Conservation (phyloP, 2,329 filamentous ascomycete genomes). For the Cladosporium oxysporum region DNA sequence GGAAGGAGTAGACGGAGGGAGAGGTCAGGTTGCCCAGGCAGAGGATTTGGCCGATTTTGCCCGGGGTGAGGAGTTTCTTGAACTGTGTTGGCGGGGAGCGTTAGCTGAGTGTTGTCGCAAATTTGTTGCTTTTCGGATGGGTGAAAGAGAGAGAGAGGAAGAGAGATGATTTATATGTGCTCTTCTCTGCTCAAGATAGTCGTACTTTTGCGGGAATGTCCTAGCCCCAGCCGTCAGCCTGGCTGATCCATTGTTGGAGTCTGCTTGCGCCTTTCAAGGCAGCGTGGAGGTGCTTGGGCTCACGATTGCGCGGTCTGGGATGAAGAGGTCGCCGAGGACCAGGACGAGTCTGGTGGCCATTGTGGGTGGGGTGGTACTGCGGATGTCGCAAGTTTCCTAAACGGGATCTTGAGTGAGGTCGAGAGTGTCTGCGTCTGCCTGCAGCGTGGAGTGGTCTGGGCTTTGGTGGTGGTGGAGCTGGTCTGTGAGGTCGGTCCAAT, state of each 20-base stretch:
- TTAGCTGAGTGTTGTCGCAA: slow-evolving; percentile 13
- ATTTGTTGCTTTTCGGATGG: not conserved
- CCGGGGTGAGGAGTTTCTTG: slow-evolving; percentile 60
- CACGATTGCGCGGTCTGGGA: slow-evolving; percentile 84
- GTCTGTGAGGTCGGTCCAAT: not conserved
- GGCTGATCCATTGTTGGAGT: slow-evolving; percentile 21
- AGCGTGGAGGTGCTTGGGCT: slow-evolving; percentile 30
- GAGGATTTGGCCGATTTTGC: slow-evolving; percentile 60
- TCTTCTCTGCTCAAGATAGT: slow-evolving; percentile 18
- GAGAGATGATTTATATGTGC: not conserved
- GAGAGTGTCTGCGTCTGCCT: not conserved
- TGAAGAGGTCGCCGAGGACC: slow-evolving; percentile 90
- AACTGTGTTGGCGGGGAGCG: slow-evolving; percentile 37
- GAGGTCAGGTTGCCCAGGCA: slow-evolving; percentile 61
- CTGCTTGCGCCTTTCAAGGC: slow-evolving; percentile 1
- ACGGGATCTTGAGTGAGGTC: slow-evolving; percentile 18
- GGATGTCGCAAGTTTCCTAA: slow-evolving; percentile 15
- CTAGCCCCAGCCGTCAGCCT: slow-evolving; percentile 41
- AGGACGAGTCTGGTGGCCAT: slow-evolving; percentile 88
- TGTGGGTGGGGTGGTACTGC: not conserved
- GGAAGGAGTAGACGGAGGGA: slow-evolving; percentile 59
- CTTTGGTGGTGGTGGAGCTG: slow-evolving; percentile 15
- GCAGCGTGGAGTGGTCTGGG: slow-evolving; percentile 9
- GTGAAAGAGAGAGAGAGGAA: not conserved
- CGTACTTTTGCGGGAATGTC: slow-evolving; percentile 83